Evolutionary conservation across 2,329 filamentous ascomycete genomes (phyloP).

Genomic region (Cordyceps pruinosa): DNA sequence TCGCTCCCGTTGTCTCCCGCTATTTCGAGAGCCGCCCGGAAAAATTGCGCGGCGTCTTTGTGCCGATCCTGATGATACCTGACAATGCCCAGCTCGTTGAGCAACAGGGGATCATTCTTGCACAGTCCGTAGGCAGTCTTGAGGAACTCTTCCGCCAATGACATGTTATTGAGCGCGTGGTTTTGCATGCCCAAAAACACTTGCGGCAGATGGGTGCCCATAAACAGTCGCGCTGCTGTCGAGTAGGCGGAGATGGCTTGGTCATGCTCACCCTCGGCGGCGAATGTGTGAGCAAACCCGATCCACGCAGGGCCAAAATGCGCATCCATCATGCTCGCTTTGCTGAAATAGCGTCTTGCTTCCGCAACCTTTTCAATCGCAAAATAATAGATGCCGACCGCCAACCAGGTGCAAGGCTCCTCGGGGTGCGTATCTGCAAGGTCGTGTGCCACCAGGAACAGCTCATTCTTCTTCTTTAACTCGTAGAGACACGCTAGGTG

Average conservation of each 20-base stretch:
- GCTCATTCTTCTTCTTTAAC: conserved; percentile 74
- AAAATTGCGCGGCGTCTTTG: conserved; percentile 68
- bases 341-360: conserved; percentile 91
- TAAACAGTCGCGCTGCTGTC: conserved; percentile 88
- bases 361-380: conserved; percentile 84
- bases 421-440: conserved; percentile 86
- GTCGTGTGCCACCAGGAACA: conserved; percentile 89
- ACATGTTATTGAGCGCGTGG: conserved; percentile 90
- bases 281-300: conserved; percentile 96
- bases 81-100: conserved; percentile 96
- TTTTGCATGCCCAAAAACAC: conserved; percentile 98
- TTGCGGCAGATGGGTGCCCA: conserved; percentile 92
- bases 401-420: conserved; percentile 87
- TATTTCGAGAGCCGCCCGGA: conserved; percentile 68
- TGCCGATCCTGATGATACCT: conserved; percentile 84
- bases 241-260: conserved; percentile 97
- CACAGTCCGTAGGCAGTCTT: conserved; percentile 81
- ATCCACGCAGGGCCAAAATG: conserved; percentile 98
- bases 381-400: conserved; percentile 92
- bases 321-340: conserved; percentile 93
- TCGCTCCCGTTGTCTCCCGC: conserved; percentile 78
- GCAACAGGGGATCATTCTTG: conserved; percentile 75
- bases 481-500: conserved; percentile 90
- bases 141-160: conserved; percentile 87
- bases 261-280: conserved; percentile 94